Evolutionary conservation across 768 basidiomycete genomes (phyloP), one percentile per base, ranked within the genome.

Genomic region (Termitomyces sp.): DNA sequence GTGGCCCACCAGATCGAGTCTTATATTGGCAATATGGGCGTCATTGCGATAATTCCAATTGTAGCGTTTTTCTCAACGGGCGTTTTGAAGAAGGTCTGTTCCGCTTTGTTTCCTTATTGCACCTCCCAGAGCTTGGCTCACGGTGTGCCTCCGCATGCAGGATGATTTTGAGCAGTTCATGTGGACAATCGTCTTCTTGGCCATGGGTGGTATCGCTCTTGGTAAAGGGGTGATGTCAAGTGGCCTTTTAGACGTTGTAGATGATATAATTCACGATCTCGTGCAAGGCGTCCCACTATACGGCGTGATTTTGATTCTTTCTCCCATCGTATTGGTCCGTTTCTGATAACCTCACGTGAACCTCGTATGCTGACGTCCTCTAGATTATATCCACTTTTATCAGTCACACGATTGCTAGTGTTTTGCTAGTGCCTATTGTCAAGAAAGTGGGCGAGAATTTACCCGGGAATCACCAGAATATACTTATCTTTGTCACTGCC

Each of bases 181-280:
- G 60, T 96, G 95, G 95, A 89, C 89, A 7, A 94, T 96, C 58
- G 94, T 98, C 32, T 96, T 96, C 76, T 81, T 96, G 61, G 94
- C 94, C 4, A 99, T 98, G 97, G 96, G 96, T 29, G 97, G 97
- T 43, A 96, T 98, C 56, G 94, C 95, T 0, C 84, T 98, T 3
- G 97, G 97, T 59, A 91, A 96, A 68, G 96, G 95, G 5, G 96
- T 98, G 15, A 82, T 84, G 46, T 87, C 92, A 5, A 95, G 93
- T 57, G 97, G 97, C 0, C 80, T 99, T 31, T 80, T 98, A 42
- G 83, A 87, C 17, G 84, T 90, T 52, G 82, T 97, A 76, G 92
- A 93, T 68, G 72, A 69, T 3, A 70, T 82, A 50, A 86, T 94
- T 61, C 79, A 83, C 25, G 67, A 76, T 12, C 69, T 88, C 12